These are phyloP conservation scores for Penicillium sp. DNA, from an alignment of 2,329 filamentous ascomycete genomes.

Conservation along the genomic window DNA sequence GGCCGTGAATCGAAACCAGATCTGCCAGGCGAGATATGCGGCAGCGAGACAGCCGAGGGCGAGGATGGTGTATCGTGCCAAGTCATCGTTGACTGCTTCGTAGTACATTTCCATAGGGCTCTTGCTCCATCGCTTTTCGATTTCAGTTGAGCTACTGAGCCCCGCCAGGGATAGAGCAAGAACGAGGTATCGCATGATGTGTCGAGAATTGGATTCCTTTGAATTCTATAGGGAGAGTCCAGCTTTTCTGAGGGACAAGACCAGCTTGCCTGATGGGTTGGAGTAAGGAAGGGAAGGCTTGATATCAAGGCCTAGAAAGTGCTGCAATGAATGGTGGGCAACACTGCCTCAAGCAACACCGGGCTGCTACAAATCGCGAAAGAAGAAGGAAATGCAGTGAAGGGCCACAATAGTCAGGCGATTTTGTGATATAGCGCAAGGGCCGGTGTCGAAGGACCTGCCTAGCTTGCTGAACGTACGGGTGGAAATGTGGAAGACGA, in stretches of 20 bases:
- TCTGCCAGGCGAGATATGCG: slow-evolving; percentile 66
- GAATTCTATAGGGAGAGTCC: not conserved
- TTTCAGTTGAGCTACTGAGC: slow-evolving; percentile 26
- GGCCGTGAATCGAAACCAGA: slow-evolving; percentile 58
- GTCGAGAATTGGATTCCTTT: not conserved
- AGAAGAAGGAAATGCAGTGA: not conserved
- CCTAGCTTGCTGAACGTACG: slow-evolving; percentile 13
- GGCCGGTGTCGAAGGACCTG: slow-evolving; percentile 17
- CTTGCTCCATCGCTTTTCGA: slow-evolving; percentile 26
- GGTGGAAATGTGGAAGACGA: slow-evolving; percentile 4
- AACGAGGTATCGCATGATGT: slow-evolving; percentile 24
- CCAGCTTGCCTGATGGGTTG: slow-evolving; percentile 28
- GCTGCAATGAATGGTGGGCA: not conserved
- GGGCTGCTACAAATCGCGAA: slow-evolving; percentile 6
- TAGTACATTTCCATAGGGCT: slow-evolving; percentile 20
- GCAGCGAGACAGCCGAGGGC: slow-evolving; percentile 63
- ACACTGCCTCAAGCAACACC: slow-evolving; percentile 8
- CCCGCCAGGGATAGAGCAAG: slow-evolving; percentile 29
- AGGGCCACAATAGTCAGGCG: not conserved
- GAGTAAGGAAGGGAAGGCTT: slow-evolving; percentile 1
- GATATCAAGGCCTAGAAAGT: slow-evolving; percentile 3
- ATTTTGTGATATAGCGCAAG: not conserved
- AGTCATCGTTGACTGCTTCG: slow-evolving; percentile 50
- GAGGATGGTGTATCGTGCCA: slow-evolving; percentile 61
- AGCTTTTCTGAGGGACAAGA: slow-evolving; percentile 22